Evolutionary conservation across 140 eudicot species (phyloP).

Genomic region (Bidens hawaiensis): DNA sequence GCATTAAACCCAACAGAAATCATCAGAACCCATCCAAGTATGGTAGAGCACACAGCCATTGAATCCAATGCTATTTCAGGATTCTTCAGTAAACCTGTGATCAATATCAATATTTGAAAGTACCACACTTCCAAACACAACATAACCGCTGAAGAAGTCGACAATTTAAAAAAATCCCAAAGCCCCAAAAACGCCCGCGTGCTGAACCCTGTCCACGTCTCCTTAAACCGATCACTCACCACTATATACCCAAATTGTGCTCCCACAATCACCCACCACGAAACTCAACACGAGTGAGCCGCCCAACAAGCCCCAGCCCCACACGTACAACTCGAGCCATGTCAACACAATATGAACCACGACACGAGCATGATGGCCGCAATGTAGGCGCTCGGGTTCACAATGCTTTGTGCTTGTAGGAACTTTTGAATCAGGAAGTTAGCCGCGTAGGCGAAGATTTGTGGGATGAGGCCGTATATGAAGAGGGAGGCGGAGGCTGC

Average conservation of each 20-base stretch:
- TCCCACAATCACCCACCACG: slow-evolving; percentile 28
- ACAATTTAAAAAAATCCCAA: slow-evolving; percentile 12
- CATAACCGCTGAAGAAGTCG: slow-evolving; percentile 27
- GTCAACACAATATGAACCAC: slow-evolving; percentile 7
- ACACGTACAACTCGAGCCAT: background rate
- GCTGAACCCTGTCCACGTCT: slow-evolving; percentile 27
- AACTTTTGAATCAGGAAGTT: slow-evolving; percentile 27
- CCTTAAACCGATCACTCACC: slow-evolving; percentile 11
- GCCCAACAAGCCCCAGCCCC: slow-evolving; percentile 22
- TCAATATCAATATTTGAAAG: slow-evolving; percentile 13
- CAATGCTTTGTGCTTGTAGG: slow-evolving; percentile 30
- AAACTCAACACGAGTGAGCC: slow-evolving; percentile 27
- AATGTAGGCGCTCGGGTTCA: slow-evolving; percentile 24
- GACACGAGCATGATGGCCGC: slow-evolving; percentile 14
- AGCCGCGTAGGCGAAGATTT: slow-evolving; percentile 20
- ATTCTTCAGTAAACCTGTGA: slow-evolving; percentile 23
- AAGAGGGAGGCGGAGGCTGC: slow-evolving; percentile 17
- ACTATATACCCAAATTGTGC: slow-evolving; percentile 19
- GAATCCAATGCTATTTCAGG: slow-evolving; percentile 33
- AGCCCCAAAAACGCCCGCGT: slow-evolving; percentile 26
- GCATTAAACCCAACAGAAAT: slow-evolving; percentile 31
- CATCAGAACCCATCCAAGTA: slow-evolving; percentile 18
- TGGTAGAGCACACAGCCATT: slow-evolving; percentile 12
- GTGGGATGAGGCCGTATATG: slow-evolving; percentile 30
- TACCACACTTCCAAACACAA: slow-evolving; percentile 34